Percentiles rank a stretch among this genome's conserved stretches.
Evolutionary conservation across 306 rosid species (phyloP).

Genomic region (Cajanus cajan): DNA sequence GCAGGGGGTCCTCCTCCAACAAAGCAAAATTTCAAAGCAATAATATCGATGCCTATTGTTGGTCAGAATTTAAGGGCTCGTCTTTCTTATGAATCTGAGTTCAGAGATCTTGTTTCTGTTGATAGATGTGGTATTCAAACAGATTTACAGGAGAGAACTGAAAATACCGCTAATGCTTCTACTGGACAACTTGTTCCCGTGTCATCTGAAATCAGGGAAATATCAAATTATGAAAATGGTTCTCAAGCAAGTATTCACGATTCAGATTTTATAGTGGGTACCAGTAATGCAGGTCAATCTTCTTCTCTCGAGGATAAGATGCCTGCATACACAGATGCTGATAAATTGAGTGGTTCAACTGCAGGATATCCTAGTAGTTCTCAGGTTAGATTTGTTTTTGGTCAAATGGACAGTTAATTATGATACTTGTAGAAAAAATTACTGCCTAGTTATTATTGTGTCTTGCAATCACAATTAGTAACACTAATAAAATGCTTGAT

Average conservation of each 20-base stretch:
- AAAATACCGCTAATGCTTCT: conserved; percentile 15
- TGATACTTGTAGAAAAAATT: conserved; percentile 22
- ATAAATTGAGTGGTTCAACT: conserved; percentile 35
- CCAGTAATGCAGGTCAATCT: conserved; percentile 22
- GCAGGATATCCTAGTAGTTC: conserved; percentile 41
- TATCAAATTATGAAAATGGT: conserved; percentile 26
- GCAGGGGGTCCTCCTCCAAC: conserved; percentile 99
- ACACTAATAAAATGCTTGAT: conserved; percentile 36
- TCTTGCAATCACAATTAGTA: conserved; percentile 29
- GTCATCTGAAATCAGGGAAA: conserved; percentile 36
- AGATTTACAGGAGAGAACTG: conserved; percentile 45
- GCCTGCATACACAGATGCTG: conserved; percentile 34
- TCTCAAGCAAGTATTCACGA: conserved; percentile 37
- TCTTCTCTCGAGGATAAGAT: conserved; percentile 28
- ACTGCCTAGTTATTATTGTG: conserved; percentile 24
- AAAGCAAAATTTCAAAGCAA: conserved; percentile 81
- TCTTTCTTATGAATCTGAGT: conserved; percentile 56
- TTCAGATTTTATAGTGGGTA: conserved; percentile 31
- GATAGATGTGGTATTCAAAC: conserved; percentile 32
- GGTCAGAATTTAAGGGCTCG: conserved; percentile 84
- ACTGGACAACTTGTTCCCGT: conserved; percentile 32
- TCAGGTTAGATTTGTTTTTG: conserved; percentile 36
- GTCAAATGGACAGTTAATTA: background rate
- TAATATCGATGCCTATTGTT: conserved; percentile 76
- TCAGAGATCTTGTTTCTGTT: conserved; percentile 37